phyloP scores from a whole-genome alignment of 371 early-diverging fungal genomes.

The Rhizopus stolonifer region DNA sequence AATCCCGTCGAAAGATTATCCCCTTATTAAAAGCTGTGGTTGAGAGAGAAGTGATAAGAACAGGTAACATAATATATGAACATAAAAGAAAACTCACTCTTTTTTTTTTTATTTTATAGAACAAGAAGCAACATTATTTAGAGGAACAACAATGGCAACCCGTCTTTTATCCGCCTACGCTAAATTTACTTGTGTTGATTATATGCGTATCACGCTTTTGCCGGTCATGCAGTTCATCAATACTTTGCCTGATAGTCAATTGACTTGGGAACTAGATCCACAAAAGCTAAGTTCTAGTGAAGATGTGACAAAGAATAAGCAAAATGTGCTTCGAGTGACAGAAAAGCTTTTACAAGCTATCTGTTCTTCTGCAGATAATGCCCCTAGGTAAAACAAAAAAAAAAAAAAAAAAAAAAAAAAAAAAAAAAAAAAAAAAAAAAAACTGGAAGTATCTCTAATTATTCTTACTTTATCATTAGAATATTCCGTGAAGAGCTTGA shows the following conservation, averaged over 20 bases:
- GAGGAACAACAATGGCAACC: conserved; percentile 90
- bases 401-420: too few relatives aligned
- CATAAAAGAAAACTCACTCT: not conserved
- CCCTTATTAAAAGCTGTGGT: conserved; percentile 76
- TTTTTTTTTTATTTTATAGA: conserved; percentile 41
- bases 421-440: too few relatives aligned
- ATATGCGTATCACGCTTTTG: conserved; percentile 75
- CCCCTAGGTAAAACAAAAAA: conserved; percentile 76
- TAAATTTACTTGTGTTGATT: conserved; percentile 75
- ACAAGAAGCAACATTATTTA: conserved; percentile 83
- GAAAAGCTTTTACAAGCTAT: conserved; percentile 82
- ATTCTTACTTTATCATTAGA: too few relatives aligned
- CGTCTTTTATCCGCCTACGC: conserved; percentile 80
- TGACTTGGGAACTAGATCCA: conserved; percentile 82
- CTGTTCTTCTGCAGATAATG: conserved; percentile 61
- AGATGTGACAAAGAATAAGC: conserved; percentile 65
- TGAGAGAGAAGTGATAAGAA: conserved; percentile 75
- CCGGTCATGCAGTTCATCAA: conserved; percentile 69
- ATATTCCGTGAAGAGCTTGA: conserved; percentile 77
- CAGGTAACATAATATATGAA: conserved; percentile 41
- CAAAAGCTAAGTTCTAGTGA: conserved; percentile 65
- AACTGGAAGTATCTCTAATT: too few relatives aligned
- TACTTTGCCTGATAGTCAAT: conserved; percentile 41
- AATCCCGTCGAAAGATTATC: conserved; percentile 66
- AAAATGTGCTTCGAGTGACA: conserved; percentile 76